Evolutionary conservation across 2,329 filamentous ascomycete species (phyloP), one percentile per base, ranked within the genome.

Genomic region (Ambrosiella beaveri): DNA sequence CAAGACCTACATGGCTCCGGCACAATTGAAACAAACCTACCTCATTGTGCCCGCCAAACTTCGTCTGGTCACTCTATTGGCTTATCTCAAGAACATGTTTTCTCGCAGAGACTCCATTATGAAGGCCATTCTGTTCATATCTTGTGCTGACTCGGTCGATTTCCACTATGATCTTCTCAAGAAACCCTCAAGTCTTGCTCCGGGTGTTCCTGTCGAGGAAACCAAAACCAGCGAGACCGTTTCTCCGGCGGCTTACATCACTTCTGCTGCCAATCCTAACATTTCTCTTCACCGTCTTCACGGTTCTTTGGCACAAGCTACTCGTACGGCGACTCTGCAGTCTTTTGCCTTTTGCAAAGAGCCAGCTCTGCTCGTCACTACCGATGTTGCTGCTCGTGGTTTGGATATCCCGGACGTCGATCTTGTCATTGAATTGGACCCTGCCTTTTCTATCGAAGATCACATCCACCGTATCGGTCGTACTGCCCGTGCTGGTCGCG

Each of bases 111-210:
- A 89, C 0, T 88, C 88, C 1, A 86, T 95, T 15, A 96, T 95
- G 87, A 97, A 98, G 70, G 87, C 86, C 19, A 96, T 98, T 61
- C 77, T 98, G 40, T 98, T 98, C 71, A 86, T 98, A 54, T 95
- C 91, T 9, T 98, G 93, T 66, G 90, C 93, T 17, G 93, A 98
- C 68, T 93, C 88, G 1, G 93, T 97, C 60, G 89, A 98, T 68
- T 98, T 96, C 65, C 91, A 97, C 68, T 97, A 89, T 68, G 86
- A 94, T 61, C 73, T 95, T 2, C 79, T 98, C 19, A 58, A 54
- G 50, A 58, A 56, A 17, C 62, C 62, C 2, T 65, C 66, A 2
- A 53, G 54, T 36, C 40, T 53, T 3, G 61, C 65, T 0, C 66
- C 68, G 8, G 55, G 63, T 1, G 62, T 67, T 13, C 63, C 61